Evolutionary conservation across 768 basidiomycete species (phyloP), one percentile per base, ranked within the genome.

Genomic region (Suillus ampliporus): DNA sequence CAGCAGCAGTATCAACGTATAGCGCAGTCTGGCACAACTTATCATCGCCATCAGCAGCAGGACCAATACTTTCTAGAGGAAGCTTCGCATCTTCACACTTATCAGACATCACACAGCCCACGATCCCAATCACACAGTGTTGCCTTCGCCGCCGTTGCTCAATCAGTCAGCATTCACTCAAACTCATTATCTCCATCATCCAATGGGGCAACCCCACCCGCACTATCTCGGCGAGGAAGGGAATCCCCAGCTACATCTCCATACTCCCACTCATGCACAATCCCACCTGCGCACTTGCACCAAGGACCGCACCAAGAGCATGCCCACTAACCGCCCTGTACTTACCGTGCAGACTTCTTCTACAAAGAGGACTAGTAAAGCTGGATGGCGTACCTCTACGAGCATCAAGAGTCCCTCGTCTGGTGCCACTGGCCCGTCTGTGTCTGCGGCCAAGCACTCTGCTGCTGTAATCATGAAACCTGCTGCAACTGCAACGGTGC

Each of bases 271-370:
- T 69, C 79, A 88, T 86, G 0, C 82, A 87, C 61, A 79, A 83
- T 1, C 86, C 88, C 1, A 81, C 85, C 58, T 82, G 60, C 82
- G 81, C 58, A 83, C 82, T n/a, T 69, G 83, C 43, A 79, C 78
- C 11, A 54, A 54, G n/a, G 53, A 54, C 15, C 53, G 53, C 3
- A 38, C 53, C 15, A 54, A 54, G 15, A 83, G 71, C 64, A 78
- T 80, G 13, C 77, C 80, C 11, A 78, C 73, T 6, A 77, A 74
- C 59, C 83, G 86, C 38, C 89, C 89, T 6, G 79, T 80, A n/a
- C 78, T 90, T 40, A 89, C 86, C 5, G 82, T 90, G 52, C 80
- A 84, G 69, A 90, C 88, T 1, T 83, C 85, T 67, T 72, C 73
- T 2, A 54, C 37, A 3, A 54, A 54, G 53, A 54, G 26, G 53